Base-by-base conservation (phyloP, 2,329 filamentous ascomycete species). In the Sporothrix variecibatus region DNA sequence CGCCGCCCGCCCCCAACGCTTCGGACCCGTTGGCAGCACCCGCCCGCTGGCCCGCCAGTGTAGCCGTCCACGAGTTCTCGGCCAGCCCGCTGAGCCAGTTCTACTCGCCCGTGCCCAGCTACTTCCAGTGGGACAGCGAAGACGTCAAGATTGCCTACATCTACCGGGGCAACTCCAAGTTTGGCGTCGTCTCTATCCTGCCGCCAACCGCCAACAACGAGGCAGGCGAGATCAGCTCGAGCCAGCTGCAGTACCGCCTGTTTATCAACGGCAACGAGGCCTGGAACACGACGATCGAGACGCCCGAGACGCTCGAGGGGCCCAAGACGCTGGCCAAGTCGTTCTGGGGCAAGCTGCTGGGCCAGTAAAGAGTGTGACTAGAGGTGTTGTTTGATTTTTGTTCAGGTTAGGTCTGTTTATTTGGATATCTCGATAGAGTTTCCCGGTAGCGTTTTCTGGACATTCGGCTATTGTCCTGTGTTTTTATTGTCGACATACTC, bases 61-160 rank as follows among this genome's bases (percentile, higher is more conserved):
- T 90, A 1, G 87, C 91, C 0, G 93, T 97, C 0, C 92, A 97
- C 78, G 96, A 99, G 81, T 98, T 98, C 82, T 96, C 93, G 31
- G 94, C 93, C 0, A 96, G 93, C 72, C 96, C 96, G 0, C 81
- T 99, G 71, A 97, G 91, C 81, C 97, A 98, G 87, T 99, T 99
- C 80, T 97, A 96, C 78, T 88, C 96, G 4, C 96, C 96, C 0
- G 84, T 95, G 31, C 88, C 92, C 1, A 95, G 94, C 0, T 99
- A 98, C 82, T 87, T 86, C 77, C 94, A 98, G 82, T 89, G 87
- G 0, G 94, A 97, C 77, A 87, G 91, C 1, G 90, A 95, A 78
- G 96, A 98, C 82, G 89, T 97, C 12, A 87, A 91, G 80, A 87
- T 98, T 76, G 94, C 95, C 90, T 94, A 96, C 78, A 88, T 95